phyloP scores from a whole-genome alignment of 2,329 filamentous ascomycete genomes.

The Colletotrichum ledebouriae region DNA sequence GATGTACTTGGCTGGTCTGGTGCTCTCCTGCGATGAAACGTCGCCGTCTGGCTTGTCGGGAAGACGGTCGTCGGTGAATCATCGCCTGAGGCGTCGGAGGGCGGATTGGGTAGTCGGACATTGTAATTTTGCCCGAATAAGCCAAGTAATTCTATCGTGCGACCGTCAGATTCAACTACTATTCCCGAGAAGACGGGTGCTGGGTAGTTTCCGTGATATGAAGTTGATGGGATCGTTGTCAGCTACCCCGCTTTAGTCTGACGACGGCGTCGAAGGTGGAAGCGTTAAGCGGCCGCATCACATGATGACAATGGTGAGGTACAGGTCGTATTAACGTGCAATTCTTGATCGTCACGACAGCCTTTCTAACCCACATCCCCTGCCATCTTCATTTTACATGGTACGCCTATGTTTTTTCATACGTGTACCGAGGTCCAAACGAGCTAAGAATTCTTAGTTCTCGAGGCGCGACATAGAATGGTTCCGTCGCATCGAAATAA shows the following conservation, averaged over 20 bases:
- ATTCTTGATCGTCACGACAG: too few relatives aligned
- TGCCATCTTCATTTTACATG: not conserved
- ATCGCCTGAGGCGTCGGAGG: constrained; percentile 18
- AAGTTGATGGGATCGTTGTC: too few relatives aligned
- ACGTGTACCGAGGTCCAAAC: constrained; percentile 28
- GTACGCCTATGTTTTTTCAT: constrained; percentile 15
- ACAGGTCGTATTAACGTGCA: too few relatives aligned
- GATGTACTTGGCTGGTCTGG: constrained; percentile 46
- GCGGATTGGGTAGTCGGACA: not conserved
- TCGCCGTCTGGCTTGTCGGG: constrained; percentile 45
- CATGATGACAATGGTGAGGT: too few relatives aligned
- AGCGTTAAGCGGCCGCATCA: too few relatives aligned
- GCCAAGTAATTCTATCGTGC: too few relatives aligned
- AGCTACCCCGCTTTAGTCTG: too few relatives aligned
- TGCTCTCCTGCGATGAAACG: not conserved
- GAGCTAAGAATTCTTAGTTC: constrained; percentile 34
- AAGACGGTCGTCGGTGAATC: constrained; percentile 44
- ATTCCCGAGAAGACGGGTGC: too few relatives aligned
- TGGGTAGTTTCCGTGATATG: too few relatives aligned
- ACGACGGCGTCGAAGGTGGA: too few relatives aligned
- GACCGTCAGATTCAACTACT: too few relatives aligned
- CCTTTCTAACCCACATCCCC: too few relatives aligned
- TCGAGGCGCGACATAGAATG: constrained; percentile 27
- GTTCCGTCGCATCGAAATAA: constrained; percentile 39
- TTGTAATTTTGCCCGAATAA: not conserved